Conservation (phyloP, 495 filamentous ascomycete species). For the Penicillium manginii region DNA sequence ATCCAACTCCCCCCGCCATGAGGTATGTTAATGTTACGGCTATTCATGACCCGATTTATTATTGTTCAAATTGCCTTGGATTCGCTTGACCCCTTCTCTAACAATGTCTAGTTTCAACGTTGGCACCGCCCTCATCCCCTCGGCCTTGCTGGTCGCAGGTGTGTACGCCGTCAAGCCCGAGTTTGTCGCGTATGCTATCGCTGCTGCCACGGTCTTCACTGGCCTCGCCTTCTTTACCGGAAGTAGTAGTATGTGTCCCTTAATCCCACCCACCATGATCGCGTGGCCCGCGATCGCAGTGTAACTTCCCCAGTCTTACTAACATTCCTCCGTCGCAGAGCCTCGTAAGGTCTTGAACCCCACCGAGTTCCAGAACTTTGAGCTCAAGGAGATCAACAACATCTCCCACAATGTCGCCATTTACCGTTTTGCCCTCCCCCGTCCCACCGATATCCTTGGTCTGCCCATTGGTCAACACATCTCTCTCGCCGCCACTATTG, state of each 20-base stretch:
- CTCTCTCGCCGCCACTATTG: slow-evolving; percentile 82
- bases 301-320: slow-evolving; percentile 11
- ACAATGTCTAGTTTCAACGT: slow-evolving; percentile 49
- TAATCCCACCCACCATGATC: neutral
- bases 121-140: slow-evolving; percentile 82
- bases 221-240: slow-evolving; percentile 21
- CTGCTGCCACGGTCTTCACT: slow-evolving; percentile 29
- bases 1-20: slow-evolving; percentile 33
- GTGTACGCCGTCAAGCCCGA: slow-evolving; percentile 76
- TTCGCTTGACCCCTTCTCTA: neutral
- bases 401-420: slow-evolving; percentile 98
- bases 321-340: slow-evolving; percentile 46
- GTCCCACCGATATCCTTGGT: slow-evolving; percentile 79
- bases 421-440: slow-evolving; percentile 88
- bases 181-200: slow-evolving; percentile 73
- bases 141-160: slow-evolving; percentile 77
- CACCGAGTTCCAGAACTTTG: slow-evolving; percentile 83
- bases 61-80: neutral
- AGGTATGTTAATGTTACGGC: slow-evolving; percentile 29
- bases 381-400: slow-evolving; percentile 85
- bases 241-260: slow-evolving; percentile 29
- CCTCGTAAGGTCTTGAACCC: slow-evolving; percentile 84
- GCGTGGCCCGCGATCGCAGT: neutral
- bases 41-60: neutral
- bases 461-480: slow-evolving; percentile 99